These are phyloP conservation scores for Salicornia ramosissima DNA, from an alignment of 148 eudicot species.

Conservation along the genomic window DNA sequence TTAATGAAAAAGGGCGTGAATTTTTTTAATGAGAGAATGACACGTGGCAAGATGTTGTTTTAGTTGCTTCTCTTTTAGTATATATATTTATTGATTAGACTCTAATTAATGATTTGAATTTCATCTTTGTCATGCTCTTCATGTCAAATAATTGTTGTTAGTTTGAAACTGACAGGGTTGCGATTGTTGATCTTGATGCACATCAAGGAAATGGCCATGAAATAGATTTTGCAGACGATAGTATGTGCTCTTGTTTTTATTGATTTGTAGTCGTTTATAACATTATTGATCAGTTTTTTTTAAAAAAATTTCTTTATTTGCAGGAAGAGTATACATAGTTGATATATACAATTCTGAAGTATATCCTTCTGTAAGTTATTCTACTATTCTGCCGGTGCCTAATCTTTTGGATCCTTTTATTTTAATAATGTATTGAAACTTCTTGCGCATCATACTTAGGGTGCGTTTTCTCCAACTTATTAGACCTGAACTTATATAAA, in stretches of 20 bases:
- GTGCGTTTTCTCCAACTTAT: no score
- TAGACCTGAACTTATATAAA: no score
- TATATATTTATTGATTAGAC: no score
- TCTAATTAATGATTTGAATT: no score
- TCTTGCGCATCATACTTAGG: not conserved
- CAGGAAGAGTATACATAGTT: conserved; percentile 89
- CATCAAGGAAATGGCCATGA: conserved; percentile 99
- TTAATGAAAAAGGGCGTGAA: no score
- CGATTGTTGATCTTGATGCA: conserved; percentile 98
- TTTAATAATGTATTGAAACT: not conserved
- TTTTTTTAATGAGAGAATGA: no score
- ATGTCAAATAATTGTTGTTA: conserved; percentile 3
- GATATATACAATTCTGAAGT: conserved; percentile 84
- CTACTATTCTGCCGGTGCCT: not conserved
- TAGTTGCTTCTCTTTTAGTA: no score
- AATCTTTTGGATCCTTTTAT: not conserved
- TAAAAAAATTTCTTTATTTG: conserved; percentile 16
- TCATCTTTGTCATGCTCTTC: not conserved
- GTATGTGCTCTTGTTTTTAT: conserved; percentile 36
- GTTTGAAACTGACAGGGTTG: conserved; percentile 48
- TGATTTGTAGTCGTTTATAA: not conserved
- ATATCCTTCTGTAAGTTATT: conserved; percentile 74
- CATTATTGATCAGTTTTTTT: conserved; percentile 1
- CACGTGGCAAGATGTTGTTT: no score
- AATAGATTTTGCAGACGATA: conserved; percentile 69